These are phyloP conservation scores for Persicaria maculosa DNA, from an alignment of 148 eudicot species.

Conservation along the genomic window DNA sequence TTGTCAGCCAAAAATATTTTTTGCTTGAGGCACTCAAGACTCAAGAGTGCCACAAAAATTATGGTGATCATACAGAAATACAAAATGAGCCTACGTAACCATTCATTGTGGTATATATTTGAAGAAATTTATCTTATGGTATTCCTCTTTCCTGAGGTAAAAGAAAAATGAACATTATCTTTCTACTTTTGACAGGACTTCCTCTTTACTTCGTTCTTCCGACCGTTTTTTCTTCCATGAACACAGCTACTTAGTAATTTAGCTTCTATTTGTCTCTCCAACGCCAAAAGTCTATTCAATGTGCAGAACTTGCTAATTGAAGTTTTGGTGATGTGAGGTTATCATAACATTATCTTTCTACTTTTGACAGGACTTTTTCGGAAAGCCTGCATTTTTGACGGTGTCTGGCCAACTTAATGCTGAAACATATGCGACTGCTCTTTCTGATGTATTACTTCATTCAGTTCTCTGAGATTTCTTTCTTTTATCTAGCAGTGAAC, in stretches of 20 bases:
- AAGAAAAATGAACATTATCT: background rate
- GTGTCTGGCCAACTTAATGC: constrained; percentile 99
- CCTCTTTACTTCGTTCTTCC: background rate
- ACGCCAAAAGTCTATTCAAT: background rate
- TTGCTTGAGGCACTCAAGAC: background rate
- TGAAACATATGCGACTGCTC: constrained; percentile 99
- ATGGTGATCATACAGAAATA: background rate
- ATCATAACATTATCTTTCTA: background rate
- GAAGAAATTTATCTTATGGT: background rate
- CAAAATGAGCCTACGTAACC: background rate
- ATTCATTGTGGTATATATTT: background rate
- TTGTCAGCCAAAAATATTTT: background rate
- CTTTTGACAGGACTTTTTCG: constrained; percentile 84
- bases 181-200: too few relatives aligned
- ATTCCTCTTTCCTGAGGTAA: background rate
- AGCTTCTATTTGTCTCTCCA: background rate
- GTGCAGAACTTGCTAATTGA: background rate
- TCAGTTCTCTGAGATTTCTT: constrained; percentile 12
- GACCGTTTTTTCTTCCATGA: background rate
- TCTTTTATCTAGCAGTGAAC: background rate
- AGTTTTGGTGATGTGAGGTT: background rate
- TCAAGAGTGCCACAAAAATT: background rate
- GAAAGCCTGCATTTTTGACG: constrained; percentile 92
- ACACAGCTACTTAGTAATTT: background rate
- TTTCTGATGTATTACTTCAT: constrained; percentile 64